Conservation (phyloP, 2,329 filamentous ascomycete species). For the Phaeosphaeriaceae sp. region DNA sequence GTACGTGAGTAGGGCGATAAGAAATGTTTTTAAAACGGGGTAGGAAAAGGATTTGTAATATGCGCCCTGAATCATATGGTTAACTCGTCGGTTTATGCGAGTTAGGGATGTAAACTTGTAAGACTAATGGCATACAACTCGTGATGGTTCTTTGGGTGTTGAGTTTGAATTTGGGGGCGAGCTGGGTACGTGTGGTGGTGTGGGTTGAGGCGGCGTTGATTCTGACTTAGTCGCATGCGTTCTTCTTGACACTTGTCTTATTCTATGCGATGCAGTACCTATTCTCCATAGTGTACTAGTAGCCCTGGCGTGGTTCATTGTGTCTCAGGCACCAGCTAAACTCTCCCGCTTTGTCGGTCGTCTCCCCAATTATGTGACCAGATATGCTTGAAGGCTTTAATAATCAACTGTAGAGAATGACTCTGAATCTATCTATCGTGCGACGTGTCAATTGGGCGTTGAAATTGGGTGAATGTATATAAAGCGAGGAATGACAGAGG, state of each 20-base stretch:
- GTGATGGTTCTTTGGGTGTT: constrained; percentile 23
- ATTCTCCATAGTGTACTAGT: constrained; percentile 5
- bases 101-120: too few relatives aligned
- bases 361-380: constrained; percentile 2
- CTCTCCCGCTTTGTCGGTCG: neutral
- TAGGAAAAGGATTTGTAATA: constrained; percentile 80
- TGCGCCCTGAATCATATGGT: constrained; percentile 45
- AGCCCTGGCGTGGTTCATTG: constrained; percentile 22
- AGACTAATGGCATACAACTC: constrained; percentile 23
- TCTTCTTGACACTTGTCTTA: constrained; percentile 12
- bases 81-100: neutral
- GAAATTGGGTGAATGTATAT: constrained; percentile 8
- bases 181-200: constrained; percentile 13
- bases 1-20: constrained; percentile 78
- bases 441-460: constrained; percentile 10
- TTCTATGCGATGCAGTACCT: constrained; percentile 5
- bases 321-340: constrained; percentile 17
- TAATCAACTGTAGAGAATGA: neutral
- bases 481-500: constrained; percentile 2
- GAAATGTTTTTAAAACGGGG: constrained; percentile 74
- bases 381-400: constrained; percentile 3
- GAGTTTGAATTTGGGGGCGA: constrained; percentile 20
- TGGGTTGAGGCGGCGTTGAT: constrained; percentile 6
- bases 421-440: neutral
- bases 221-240: constrained; percentile 20